Conservation (phyloP, 257 asterid genomes). For the Penstemon eatonii region DNA sequence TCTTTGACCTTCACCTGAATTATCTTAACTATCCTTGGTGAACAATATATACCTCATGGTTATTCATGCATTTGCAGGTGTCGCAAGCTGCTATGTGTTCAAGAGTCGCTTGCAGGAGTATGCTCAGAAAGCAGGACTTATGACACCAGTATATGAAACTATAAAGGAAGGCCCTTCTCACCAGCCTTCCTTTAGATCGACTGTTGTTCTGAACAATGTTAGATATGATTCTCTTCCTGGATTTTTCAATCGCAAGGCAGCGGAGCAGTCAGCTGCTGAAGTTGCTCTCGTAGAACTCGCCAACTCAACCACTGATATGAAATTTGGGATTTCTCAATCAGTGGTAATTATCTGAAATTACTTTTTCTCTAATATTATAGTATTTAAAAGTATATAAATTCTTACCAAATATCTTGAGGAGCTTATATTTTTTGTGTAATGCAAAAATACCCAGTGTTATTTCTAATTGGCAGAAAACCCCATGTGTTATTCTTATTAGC, state of each 20-base stretch:
- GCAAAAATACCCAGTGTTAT: no score
- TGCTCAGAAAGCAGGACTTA: conserved; percentile 79
- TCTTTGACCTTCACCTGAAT: conserved; percentile 9
- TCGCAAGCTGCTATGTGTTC: conserved; percentile 76
- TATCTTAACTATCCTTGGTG: not conserved
- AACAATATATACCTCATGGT: not conserved
- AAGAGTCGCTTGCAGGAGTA: conserved; percentile 95
- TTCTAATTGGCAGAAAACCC: no score
- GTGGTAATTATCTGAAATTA: conserved; percentile 51
- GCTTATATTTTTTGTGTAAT: no score
- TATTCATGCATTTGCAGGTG: conserved; percentile 47
- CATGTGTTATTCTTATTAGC: no score
- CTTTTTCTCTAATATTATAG: no score
- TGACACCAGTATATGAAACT: conserved; percentile 79
- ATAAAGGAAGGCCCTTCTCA: conserved; percentile 92
- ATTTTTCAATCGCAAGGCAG: conserved; percentile 88
- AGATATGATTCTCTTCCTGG: conserved; percentile 93
- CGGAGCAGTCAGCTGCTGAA: conserved; percentile 99
- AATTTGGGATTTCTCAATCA: conserved; percentile 64
- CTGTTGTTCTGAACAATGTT: conserved; percentile 56
- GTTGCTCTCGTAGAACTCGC: conserved; percentile 77
- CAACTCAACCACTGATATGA: conserved; percentile 35
- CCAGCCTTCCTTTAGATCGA: conserved; percentile 76
- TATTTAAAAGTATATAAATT: no score
- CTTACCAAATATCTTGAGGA: no score